phyloP scores from a whole-genome alignment of 768 basidiomycete species.

The Tulasnella sp. region DNA sequence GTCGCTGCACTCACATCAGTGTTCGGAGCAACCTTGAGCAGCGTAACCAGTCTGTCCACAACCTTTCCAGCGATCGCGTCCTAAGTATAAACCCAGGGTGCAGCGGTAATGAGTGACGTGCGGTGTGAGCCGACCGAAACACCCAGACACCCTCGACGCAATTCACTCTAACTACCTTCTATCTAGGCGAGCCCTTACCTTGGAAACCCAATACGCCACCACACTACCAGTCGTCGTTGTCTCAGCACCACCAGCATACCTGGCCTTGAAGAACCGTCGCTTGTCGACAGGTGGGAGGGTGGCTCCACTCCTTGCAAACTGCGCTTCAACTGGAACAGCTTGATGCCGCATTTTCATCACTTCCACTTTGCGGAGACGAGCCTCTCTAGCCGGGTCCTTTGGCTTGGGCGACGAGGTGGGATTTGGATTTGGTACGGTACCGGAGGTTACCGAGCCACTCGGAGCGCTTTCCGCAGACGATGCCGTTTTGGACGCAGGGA shows the following conservation, averaged over 20 bases:
- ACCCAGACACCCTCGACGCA: constrained; percentile 11
- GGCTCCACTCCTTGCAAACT: constrained; percentile 59
- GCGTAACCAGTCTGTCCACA: constrained; percentile 10
- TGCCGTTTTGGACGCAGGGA: constrained; percentile 42
- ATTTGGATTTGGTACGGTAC: not conserved
- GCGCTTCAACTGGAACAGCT: constrained; percentile 54
- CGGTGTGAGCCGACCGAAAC: not conserved
- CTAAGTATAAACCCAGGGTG: not conserved
- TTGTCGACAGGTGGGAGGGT: constrained; percentile 54
- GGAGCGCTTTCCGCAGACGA: not conserved
- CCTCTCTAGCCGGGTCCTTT: constrained; percentile 43
- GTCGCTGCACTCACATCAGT: constrained; percentile 13
- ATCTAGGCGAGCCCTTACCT: constrained; percentile 51
- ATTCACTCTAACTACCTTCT: constrained; percentile 7
- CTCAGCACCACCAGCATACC: constrained; percentile 36
- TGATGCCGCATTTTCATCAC: constrained; percentile 76
- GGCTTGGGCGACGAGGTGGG: constrained; percentile 46
- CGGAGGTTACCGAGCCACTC: constrained; percentile 17
- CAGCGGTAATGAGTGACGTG: not conserved
- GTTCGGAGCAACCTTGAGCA: constrained; percentile 17
- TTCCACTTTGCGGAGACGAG: constrained; percentile 54
- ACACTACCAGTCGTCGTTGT: constrained; percentile 43
- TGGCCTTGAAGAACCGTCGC: constrained; percentile 61
- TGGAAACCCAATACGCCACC: constrained; percentile 68
- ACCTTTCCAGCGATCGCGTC: constrained; percentile 22